A percentile compares a stretch with the other conserved stretches of the same genome.
Evolutionary conservation across 176 grass and related monocot species (phyloP).

Genomic region (Chloris gayana): DNA sequence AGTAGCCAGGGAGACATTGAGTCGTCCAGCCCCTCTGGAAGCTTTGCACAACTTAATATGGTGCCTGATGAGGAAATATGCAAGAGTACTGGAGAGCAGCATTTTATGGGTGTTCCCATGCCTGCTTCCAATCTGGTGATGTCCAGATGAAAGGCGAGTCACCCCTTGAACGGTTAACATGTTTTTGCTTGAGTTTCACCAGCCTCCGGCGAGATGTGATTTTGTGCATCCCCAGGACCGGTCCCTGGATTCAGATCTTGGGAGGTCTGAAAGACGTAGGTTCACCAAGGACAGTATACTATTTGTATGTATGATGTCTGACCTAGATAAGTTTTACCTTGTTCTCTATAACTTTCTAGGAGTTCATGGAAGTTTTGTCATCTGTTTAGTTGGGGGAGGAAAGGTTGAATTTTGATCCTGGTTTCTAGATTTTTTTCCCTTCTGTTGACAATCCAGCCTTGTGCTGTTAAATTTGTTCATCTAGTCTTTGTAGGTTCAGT

Average conservation of each 20-base stretch:
- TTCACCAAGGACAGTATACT: background rate
- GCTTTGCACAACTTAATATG: constrained; percentile 54
- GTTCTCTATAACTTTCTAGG: constrained; percentile 13
- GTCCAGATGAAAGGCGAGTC: constrained; percentile 56
- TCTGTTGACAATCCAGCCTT: background rate
- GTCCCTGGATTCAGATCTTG: constrained; percentile 5
- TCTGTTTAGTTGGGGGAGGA: background rate
- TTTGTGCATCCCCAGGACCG: constrained; percentile 69
- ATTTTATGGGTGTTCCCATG: constrained; percentile 46
- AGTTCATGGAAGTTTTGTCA: background rate
- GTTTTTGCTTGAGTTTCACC: constrained; percentile 21
- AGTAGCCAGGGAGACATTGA: constrained; percentile 51
- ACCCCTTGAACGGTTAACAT: constrained; percentile 6
- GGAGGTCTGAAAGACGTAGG: constrained; percentile 24
- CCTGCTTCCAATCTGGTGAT: constrained; percentile 72
- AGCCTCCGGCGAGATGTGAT: constrained; percentile 55
- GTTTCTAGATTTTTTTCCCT: constrained; percentile 6
- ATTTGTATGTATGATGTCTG: constrained; percentile 45
- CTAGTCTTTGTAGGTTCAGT: background rate
- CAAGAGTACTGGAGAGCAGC: constrained; percentile 60
- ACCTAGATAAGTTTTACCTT: constrained; percentile 27
- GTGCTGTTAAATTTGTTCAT: constrained; percentile 19
- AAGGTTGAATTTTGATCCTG: constrained; percentile 1
- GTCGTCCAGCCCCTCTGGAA: constrained; percentile 41
- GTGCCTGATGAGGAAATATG: constrained; percentile 61